Conservation (phyloP, 164 flowering plant species). For the Magnolia officinalis region DNA sequence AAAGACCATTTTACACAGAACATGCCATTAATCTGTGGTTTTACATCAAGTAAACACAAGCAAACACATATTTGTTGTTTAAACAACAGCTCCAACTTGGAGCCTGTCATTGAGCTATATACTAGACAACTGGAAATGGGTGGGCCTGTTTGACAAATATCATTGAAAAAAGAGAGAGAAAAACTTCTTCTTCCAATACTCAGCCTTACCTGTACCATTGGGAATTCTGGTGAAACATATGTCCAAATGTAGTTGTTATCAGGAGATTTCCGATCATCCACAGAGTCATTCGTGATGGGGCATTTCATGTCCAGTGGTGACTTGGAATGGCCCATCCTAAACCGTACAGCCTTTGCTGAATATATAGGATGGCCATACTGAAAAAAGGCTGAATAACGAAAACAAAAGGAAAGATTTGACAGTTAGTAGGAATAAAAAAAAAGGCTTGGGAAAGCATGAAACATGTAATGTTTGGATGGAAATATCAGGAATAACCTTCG, state of each 20-base stretch:
- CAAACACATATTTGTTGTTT: too few relatives aligned
- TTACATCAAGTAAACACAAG: too few relatives aligned
- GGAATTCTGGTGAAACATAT: conserved; percentile 40
- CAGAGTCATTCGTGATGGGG: conserved; percentile 8
- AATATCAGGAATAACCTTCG: conserved; percentile 47
- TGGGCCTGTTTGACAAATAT: too few relatives aligned
- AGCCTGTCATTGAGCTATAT: too few relatives aligned
- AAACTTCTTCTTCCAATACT: background rate
- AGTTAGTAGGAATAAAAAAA: background rate
- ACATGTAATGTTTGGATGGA: background rate
- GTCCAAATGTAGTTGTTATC: conserved; percentile 34
- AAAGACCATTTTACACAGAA: too few relatives aligned
- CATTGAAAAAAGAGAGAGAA: too few relatives aligned
- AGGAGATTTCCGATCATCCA: conserved; percentile 6
- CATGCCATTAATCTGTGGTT: too few relatives aligned
- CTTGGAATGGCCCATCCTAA: conserved; percentile 40
- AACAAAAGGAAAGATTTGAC: background rate
- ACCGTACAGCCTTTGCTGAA: conserved; percentile 46
- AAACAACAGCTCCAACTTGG: too few relatives aligned
- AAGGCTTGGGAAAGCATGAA: background rate
- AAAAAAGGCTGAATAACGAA: conserved; percentile 36
- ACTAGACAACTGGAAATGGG: too few relatives aligned
- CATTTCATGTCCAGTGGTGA: conserved; percentile 9
- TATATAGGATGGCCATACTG: conserved; percentile 47
- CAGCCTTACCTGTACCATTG: conserved; percentile 42